Conservation (phyloP, 345 rosid species). For the Cardamine occulta region DNA sequence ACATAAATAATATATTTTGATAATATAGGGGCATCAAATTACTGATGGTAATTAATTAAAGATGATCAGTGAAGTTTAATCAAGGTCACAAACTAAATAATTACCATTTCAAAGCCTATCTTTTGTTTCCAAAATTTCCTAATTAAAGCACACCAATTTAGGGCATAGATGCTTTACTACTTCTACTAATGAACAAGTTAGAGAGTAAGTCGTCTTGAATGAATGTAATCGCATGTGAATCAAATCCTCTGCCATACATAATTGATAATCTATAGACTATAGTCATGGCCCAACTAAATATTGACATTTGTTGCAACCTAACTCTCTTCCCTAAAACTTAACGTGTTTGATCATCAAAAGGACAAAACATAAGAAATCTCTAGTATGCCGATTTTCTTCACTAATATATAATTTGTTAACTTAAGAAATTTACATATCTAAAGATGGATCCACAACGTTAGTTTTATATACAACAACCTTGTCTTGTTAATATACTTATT, state of each 20-base stretch:
- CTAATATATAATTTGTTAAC: background rate
- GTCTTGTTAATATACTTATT: background rate
- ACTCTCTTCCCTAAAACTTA: slow-evolving; percentile 29
- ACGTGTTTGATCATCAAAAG: slow-evolving; percentile 28
- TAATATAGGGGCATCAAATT: background rate
- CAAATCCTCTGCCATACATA: slow-evolving; percentile 28
- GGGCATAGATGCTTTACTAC: slow-evolving; percentile 22
- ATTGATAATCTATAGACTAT: slow-evolving; percentile 29
- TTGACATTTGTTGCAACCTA: slow-evolving; percentile 41
- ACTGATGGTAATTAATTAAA: background rate
- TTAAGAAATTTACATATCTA: background rate
- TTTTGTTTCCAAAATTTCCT: slow-evolving; percentile 12
- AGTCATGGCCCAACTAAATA: slow-evolving; percentile 34
- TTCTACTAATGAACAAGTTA: slow-evolving; percentile 32
- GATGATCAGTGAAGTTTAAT: background rate
- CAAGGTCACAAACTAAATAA: background rate
- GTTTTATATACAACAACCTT: background rate
- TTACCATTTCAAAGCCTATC: background rate
- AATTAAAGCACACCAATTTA: slow-evolving; percentile 27
- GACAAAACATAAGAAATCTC: slow-evolving; percentile 12
- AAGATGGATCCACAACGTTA: background rate
- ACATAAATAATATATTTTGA: background rate
- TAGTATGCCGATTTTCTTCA: background rate
- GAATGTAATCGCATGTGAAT: slow-evolving; percentile 20
- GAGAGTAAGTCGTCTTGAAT: slow-evolving; percentile 27